Percentiles rank a stretch among this genome's conserved stretches.
phyloP scores from a whole-genome alignment of 2,329 filamentous ascomycete species.

The Xylariaceae sp. region DNA sequence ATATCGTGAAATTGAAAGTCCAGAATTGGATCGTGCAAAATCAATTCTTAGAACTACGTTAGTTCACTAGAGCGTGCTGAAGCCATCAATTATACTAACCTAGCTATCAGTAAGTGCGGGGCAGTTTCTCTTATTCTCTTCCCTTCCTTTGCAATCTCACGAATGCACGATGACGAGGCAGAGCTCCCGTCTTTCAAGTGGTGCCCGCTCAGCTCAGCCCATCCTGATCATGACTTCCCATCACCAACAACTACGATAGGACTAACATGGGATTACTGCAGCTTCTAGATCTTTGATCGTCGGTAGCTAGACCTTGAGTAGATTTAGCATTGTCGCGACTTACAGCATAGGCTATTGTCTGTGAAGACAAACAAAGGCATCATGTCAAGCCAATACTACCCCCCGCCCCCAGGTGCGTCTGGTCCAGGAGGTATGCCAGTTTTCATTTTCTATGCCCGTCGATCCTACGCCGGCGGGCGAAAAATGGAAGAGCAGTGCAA shows the following conservation, averaged over 20 bases:
- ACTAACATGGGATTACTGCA: slow-evolving; percentile 2
- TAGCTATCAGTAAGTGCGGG: slow-evolving; percentile 20
- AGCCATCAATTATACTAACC: slow-evolving; percentile 1
- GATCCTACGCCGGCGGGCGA: slow-evolving; percentile 27
- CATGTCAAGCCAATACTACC: slow-evolving; percentile 55
- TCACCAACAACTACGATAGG: not conserved
- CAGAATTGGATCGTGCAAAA: not conserved
- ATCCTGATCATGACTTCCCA: not conserved
- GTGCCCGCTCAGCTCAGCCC: too few relatives aligned
- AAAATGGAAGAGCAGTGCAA: slow-evolving; percentile 29
- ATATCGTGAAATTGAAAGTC: too few relatives aligned
- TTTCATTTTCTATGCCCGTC: slow-evolving; percentile 12
- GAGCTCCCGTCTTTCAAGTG: too few relatives aligned
- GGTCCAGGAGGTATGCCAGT: slow-evolving; percentile 39
- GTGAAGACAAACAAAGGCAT: slow-evolving; percentile 1
- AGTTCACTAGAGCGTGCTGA: not conserved
- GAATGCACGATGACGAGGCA: not conserved
- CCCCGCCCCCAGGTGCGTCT: slow-evolving; percentile 51
- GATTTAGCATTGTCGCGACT: not conserved
- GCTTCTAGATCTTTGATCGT: not conserved
- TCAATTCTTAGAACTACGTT: not conserved
- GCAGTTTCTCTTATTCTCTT: slow-evolving; percentile 1
- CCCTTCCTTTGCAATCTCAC: not conserved
- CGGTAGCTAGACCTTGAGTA: not conserved
- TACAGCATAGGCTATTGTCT: not conserved